Percentiles rank a stretch among this genome's conserved stretches.
These are phyloP conservation scores for Opeltia flavorubescens DNA, from an alignment of 495 filamentous ascomycete species.

Conservation along the genomic window DNA sequence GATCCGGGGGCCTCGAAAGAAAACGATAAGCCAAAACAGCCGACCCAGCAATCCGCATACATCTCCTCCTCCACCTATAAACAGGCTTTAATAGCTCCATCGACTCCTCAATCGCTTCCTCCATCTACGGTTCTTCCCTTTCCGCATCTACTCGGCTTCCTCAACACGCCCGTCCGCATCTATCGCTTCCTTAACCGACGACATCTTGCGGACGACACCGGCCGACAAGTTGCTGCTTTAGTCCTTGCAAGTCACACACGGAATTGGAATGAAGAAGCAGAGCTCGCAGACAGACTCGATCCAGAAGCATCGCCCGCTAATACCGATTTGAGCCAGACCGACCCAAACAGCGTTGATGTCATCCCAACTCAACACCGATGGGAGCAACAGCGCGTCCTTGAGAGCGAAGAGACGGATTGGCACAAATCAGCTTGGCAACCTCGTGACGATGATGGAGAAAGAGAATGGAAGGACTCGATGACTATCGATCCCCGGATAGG, in stretches of 20 bases:
- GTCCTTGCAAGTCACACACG: constrained; percentile 53
- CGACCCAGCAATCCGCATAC: constrained; percentile 40
- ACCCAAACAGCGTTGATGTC: constrained; percentile 14
- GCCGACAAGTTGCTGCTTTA: constrained; percentile 74
- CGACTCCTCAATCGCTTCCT: constrained; percentile 43
- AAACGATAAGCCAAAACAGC: constrained; percentile 32
- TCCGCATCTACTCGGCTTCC: constrained; percentile 86
- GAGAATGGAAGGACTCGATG: constrained; percentile 63
- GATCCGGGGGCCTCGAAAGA: constrained; percentile 18
- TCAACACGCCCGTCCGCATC: constrained; percentile 75
- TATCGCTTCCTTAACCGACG: constrained; percentile 85
- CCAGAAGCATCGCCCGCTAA: constrained; percentile 12
- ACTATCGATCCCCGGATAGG: constrained; percentile 67
- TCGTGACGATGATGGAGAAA: constrained; percentile 26
- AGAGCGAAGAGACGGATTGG: constrained; percentile 76
- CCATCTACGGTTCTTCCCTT: constrained; percentile 62
- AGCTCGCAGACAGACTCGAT: constrained; percentile 15
- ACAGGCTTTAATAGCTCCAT: constrained; percentile 40
- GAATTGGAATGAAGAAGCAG: constrained; percentile 19
- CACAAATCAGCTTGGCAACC: constrained; percentile 48
- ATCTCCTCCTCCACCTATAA: constrained; percentile 58
- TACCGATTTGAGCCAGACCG: constrained; percentile 9
- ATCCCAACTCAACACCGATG: constrained; percentile 17
- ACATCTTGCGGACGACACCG: constrained; percentile 69
- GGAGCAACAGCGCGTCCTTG: constrained; percentile 61